Base-by-base conservation (phyloP, 108 stramenopile genomes). In the Nannochloropsis gaditana region DNA sequence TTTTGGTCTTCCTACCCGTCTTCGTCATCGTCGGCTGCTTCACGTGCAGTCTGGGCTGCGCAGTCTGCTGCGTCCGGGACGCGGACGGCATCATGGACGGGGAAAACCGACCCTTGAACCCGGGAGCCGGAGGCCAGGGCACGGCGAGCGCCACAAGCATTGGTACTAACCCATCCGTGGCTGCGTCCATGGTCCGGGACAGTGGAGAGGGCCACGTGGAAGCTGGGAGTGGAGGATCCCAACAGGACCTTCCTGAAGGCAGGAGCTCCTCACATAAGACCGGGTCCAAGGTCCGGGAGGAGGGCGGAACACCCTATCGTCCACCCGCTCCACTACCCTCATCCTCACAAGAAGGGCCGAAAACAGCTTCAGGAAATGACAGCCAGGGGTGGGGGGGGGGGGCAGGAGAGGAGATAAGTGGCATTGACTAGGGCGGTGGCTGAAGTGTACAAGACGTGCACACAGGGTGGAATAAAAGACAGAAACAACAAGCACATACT, bases 1-100 rank as follows among this genome's bases (percentile, higher is more conserved):
- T 88, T 82, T 50, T 90, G 43, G 88, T 90, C 44, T 89, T 90
- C 73, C 86, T 90, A 44, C 89, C 89, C 19, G 85, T 86, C 42
- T 90, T 90, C 80, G 47, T 83, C 15, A 43, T 88, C 9, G 85
- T 84, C 10, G 89, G 89, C 47, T 44, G 84, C 45, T 45, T 88
- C 17, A 82, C 86, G 81, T 90, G 89, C 82, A 84, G 87, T 86
- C n/a, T 88, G 83, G 83, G 83, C 9, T 90, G 89, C 83, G 42
- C 86, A 43, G 86, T 90, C 80, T 90, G 89, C 83, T 90, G 85
- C 83, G 11, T 81, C 21, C 44, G 83, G 83, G 59, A 73, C 19
- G 19, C 59, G 59, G 59, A 73, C 19, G 59, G n/a, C 19, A 2
- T 15, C 19, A 3, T 73, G 59, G 59, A 73, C 8, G 59, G 59